Evolutionary conservation across 2,329 filamentous ascomycete genomes (phyloP).

Genomic region (Ciborinia camelliae): DNA sequence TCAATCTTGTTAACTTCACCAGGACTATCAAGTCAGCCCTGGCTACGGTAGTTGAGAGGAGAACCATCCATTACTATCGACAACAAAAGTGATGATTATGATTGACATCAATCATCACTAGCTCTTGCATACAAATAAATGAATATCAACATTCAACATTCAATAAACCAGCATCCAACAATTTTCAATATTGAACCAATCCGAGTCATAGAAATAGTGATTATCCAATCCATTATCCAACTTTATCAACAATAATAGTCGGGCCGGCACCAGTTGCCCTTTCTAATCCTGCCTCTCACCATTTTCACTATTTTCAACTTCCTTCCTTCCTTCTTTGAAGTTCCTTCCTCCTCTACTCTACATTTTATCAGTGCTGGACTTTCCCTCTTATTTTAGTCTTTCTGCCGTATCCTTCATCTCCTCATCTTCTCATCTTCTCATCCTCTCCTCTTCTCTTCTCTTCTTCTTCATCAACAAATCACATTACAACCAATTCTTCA

Average conservation of each 20-base stretch:
- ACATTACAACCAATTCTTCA: slow-evolving; percentile 29
- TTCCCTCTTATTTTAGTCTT: not conserved
- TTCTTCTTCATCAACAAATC: slow-evolving; percentile 23
- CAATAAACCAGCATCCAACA: not conserved
- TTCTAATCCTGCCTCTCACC: not conserved
- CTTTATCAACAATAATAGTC: not conserved
- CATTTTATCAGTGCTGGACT: too few species aligned
- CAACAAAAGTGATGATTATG: too few species aligned
- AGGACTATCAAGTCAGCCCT: too few species aligned
- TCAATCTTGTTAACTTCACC: not conserved
- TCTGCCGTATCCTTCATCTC: not conserved
- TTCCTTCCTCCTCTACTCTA: too few species aligned
- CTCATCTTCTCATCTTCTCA: slow-evolving; percentile 6
- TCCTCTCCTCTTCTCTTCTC: slow-evolving; percentile 20
- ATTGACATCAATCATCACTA: not conserved
- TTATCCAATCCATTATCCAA: too few species aligned
- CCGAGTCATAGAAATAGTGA: not conserved
- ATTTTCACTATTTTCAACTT: not conserved
- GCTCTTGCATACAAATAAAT: not conserved
- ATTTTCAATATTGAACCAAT: not conserved
- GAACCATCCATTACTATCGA: slow-evolving; percentile 1
- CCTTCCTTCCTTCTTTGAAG: not conserved
- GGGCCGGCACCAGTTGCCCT: not conserved
- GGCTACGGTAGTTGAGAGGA: too few species aligned
- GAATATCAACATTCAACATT: not conserved